phyloP scores from a whole-genome alignment of 1,284 basidiomycete genomes.

The Taiwanofungus camphoratus region DNA sequence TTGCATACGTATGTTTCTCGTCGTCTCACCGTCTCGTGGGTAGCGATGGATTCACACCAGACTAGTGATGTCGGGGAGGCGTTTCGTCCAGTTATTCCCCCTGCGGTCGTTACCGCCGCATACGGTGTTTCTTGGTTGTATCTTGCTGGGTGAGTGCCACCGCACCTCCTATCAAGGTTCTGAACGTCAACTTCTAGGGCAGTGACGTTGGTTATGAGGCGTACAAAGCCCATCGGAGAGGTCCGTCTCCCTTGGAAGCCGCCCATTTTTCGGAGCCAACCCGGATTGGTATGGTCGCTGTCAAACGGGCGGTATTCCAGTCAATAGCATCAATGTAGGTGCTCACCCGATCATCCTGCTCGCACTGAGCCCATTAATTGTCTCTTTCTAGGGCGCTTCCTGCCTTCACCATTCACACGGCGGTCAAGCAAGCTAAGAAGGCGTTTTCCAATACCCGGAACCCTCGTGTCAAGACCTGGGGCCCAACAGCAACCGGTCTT shows the following conservation, averaged over 20 bases:
- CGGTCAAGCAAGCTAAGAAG: constrained; percentile 75
- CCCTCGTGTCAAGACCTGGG: constrained; percentile 67
- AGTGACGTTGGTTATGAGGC: constrained; percentile 91
- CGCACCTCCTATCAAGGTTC: constrained; percentile 1
- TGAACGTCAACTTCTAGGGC: constrained; percentile 15
- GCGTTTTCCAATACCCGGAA: constrained; percentile 64
- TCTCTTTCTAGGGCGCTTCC: constrained; percentile 57
- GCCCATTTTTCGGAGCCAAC: constrained; percentile 74
- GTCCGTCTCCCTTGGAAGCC: constrained; percentile 70
- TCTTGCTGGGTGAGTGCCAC: constrained; percentile 45
- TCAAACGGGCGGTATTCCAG: constrained; percentile 81
- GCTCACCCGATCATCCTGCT: constrained; percentile 7
- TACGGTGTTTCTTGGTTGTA: constrained; percentile 89
- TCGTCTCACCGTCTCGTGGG: constrained; percentile 8
- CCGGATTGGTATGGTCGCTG: constrained; percentile 64
- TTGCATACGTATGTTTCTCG: constrained; percentile 65
- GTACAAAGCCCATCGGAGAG: constrained; percentile 76
- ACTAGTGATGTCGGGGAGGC: constrained; percentile 92
- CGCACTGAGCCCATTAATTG: background rate
- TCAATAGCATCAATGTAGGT: constrained; percentile 83
- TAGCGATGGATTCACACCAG: constrained; percentile 34
- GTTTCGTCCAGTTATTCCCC: constrained; percentile 83
- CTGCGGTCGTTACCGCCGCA: constrained; percentile 72
- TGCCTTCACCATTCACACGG: constrained; percentile 81
- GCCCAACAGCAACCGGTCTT: constrained; percentile 76